Percentiles rank a stretch among this genome's conserved stretches.
Conservation (phyloP, 345 rosid genomes). For the Turnera subulata region DNA sequence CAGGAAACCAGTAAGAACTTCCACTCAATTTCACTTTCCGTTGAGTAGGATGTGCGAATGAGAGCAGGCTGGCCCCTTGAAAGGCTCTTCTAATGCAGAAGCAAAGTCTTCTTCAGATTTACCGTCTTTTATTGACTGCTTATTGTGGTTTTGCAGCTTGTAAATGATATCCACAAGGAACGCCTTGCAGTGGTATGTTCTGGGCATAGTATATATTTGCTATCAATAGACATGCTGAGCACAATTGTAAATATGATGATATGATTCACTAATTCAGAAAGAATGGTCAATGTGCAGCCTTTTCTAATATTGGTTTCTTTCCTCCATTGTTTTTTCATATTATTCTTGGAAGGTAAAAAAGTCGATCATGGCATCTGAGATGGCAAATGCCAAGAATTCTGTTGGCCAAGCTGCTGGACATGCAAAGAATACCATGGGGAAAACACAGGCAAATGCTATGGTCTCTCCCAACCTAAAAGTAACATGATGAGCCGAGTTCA, state of each 20-base stretch:
- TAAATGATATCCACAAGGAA: constrained; percentile 83
- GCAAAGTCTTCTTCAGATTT: not conserved
- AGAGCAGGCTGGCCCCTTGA: not conserved
- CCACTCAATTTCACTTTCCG: constrained; percentile 4
- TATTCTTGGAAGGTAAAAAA: constrained; percentile 57
- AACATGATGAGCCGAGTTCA: constrained; percentile 16
- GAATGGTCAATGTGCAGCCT: not conserved
- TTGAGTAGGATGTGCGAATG: too few species aligned
- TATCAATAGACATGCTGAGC: not conserved
- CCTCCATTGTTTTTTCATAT: not conserved
- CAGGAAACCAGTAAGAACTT: constrained; percentile 62
- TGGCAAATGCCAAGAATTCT: constrained; percentile 40
- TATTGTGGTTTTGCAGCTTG: constrained; percentile 40
- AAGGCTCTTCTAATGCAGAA: not conserved
- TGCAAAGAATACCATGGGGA: constrained; percentile 55
- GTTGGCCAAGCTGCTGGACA: constrained; percentile 50
- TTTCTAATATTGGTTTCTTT: constrained; percentile 1
- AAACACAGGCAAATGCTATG: constrained; percentile 50
- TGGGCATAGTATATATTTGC: constrained; percentile 6
- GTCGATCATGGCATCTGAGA: constrained; percentile 52
- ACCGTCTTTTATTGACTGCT: not conserved
- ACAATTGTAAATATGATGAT: not conserved
- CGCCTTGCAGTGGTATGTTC: constrained; percentile 71
- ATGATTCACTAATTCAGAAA: not conserved
- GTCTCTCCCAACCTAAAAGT: constrained; percentile 53